Conservation (phyloP, 2,329 filamentous ascomycete species). For the Dactylella cylindrospora region DNA sequence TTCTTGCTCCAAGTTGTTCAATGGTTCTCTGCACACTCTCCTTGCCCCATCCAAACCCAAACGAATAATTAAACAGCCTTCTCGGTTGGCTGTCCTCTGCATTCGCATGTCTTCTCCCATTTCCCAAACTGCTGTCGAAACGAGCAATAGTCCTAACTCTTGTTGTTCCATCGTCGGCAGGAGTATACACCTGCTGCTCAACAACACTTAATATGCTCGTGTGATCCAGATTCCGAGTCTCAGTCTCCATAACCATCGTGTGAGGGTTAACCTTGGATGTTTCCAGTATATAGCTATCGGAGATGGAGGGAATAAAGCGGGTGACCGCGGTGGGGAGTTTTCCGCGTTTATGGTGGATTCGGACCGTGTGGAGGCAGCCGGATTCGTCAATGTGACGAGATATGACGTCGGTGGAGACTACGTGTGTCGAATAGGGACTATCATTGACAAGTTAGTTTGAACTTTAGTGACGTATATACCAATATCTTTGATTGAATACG, state of each 20-base stretch:
- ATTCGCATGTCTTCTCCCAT: slow-evolving; percentile 50
- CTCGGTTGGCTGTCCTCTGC: slow-evolving; percentile 51
- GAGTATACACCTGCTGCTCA: slow-evolving; percentile 70
- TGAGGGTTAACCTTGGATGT: slow-evolving; percentile 75
- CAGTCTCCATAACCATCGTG: slow-evolving; percentile 79
- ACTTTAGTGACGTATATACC: background rate
- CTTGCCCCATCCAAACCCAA: slow-evolving; percentile 60
- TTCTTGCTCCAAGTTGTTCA: slow-evolving; percentile 73
- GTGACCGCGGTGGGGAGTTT: slow-evolving; percentile 73
- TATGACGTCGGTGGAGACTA: slow-evolving; percentile 80
- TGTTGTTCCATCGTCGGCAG: slow-evolving; percentile 52
- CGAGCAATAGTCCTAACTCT: slow-evolving; percentile 48
- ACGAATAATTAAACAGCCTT: slow-evolving; percentile 58
- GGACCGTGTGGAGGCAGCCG: slow-evolving; percentile 73
- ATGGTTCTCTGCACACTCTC: slow-evolving; percentile 76
- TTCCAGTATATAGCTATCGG: slow-evolving; percentile 78
- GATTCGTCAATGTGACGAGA: slow-evolving; percentile 72
- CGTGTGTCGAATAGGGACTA: slow-evolving; percentile 80
- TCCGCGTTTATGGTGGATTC: slow-evolving; percentile 78
- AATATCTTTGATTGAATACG: too few relatives aligned
- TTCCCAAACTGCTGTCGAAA: slow-evolving; percentile 48
- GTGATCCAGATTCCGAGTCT: slow-evolving; percentile 79
- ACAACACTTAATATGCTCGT: slow-evolving; percentile 76
- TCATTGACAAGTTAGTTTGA: slow-evolving; percentile 55
- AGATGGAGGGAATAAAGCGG: slow-evolving; percentile 72